These are phyloP conservation scores for Sporothrix sp. DNA, from an alignment of 2,329 filamentous ascomycete genomes.

Conservation along the genomic window DNA sequence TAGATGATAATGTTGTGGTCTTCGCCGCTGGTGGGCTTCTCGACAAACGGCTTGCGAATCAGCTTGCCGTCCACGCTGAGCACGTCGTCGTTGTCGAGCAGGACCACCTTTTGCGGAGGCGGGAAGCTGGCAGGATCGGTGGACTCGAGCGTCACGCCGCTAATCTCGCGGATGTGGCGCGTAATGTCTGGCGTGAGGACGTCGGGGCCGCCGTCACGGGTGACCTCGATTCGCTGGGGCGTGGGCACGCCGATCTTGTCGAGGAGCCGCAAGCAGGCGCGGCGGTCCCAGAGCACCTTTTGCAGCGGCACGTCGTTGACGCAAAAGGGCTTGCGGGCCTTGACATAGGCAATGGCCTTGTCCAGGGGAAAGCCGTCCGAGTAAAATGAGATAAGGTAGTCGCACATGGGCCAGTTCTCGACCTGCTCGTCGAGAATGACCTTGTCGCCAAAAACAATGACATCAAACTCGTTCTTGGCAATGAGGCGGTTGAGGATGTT, in stretches of 20 bases:
- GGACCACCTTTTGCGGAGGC: slow-evolving; percentile 59
- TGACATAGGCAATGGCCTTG: slow-evolving; percentile 93
- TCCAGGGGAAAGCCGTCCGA: slow-evolving; percentile 94
- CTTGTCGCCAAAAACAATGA: slow-evolving; percentile 97
- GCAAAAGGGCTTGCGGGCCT: slow-evolving; percentile 87
- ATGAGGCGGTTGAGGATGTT: slow-evolving; percentile 93
- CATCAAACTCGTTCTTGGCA: slow-evolving; percentile 85
- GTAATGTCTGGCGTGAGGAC: slow-evolving; percentile 70
- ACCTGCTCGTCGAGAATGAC: slow-evolving; percentile 95
- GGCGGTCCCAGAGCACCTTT: slow-evolving; percentile 89
- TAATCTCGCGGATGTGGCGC: slow-evolving; percentile 69
- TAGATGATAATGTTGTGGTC: slow-evolving; percentile 99
- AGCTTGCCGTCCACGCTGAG: slow-evolving; percentile 75
- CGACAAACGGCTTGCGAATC: slow-evolving; percentile 89
- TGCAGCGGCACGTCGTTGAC: slow-evolving; percentile 98
- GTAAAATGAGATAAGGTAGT: slow-evolving; percentile 97
- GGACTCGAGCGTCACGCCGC: slow-evolving; percentile 65
- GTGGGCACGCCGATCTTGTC: slow-evolving; percentile 86
- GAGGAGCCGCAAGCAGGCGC: slow-evolving; percentile 77
- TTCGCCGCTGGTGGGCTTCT: slow-evolving; percentile 96
- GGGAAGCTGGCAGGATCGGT: slow-evolving; percentile 48
- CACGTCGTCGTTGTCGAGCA: slow-evolving; percentile 84
- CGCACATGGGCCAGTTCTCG: slow-evolving; percentile 92
- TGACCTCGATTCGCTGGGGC: slow-evolving; percentile 80
- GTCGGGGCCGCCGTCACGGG: slow-evolving; percentile 78